Base-by-base conservation (phyloP, 2,329 filamentous ascomycete genomes). In the Trichoderma hamatum region DNA sequence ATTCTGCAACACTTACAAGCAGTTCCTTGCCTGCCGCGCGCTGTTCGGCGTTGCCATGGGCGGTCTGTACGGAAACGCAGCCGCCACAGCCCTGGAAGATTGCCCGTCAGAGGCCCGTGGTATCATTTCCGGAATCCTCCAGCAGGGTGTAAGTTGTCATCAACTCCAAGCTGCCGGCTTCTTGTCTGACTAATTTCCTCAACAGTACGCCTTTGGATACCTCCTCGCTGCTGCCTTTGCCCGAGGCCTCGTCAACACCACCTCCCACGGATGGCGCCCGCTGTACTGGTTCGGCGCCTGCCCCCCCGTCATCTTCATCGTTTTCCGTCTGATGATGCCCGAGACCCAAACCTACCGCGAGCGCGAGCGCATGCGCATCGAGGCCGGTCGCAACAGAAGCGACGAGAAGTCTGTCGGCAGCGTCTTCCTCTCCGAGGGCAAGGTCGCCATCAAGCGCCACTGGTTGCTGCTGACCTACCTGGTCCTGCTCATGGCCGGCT, bases 261-360 rank as follows among this genome's bases (percentile, higher is more conserved):
- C 93, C 0, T 78, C 88, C 1, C 90, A 96, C 76, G 89, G 86
- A 64, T 97, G 94, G 94, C 85, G 94, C 9, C 92, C 93, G 0
- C 83, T 97, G 0, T 97, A 90, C 83, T 97, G 94, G 93, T 97
- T 97, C 78, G 93, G 90, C 14, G 92, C 93, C 6, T 87, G 90
- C 46, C 92, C 92, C 0, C 94, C 94, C 0, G 85, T 94, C 2
- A 78, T 97, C 36, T 90, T 97, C 79, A 97, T 97, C 76, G 75
- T 89, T 67, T 93, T 92, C 83, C 90, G 94, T 39, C 82, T 95
- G 26, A 88, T 86, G 77, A 84, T 97, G 1, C 91, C 92, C 6
- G 94, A 97, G 81, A 97, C 93, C 0, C 81, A 91, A 56, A 86
- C 89, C 0, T 96, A 91, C 79, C 84, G 83, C 56, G 87, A 91